Evolutionary conservation across 345 rosid species (phyloP), one percentile per base, ranked within the genome.

Genomic region (Litchi chinensis): DNA sequence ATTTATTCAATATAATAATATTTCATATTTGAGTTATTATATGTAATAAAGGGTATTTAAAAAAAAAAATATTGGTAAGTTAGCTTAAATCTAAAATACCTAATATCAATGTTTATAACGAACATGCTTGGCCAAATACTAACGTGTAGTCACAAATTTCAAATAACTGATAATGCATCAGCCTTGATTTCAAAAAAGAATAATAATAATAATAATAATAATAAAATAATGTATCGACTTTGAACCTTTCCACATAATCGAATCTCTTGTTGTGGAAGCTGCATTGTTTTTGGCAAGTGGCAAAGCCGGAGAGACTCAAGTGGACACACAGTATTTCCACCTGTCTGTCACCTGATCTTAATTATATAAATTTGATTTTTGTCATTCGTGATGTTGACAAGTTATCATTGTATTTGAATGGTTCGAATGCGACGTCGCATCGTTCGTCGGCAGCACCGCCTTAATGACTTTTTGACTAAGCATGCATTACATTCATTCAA

Each of bases 381-480:
- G 70, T 75, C 28, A 54, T 21, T 52, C 32, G 67, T 52, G 79
- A 21, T 12, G 48, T 39, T 76, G 22, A 13, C 21, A 39, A 67
- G 40, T 57, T 57, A 57, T 57, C 63, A 57, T 57, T 37, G 52
- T 54, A 60, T 52, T 66, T 76, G 65, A 52, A 40, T 5, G 21
- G 22, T 37, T 52, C 26, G 79, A 76, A 67, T 54, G 54, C 7
- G 21, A 37, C 32, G 43, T 75, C 11, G 60, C 26, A 64, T 40
- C 70, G 16, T 37, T 60, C 21, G 65, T 67, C 73, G 73, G 79
- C 28, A 21, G 54, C 39, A 50, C 73, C 39, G 37, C 73, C 79
- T 10, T 8, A 11, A 16, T 60, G 26, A 60, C 10, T 21, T 60
- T 12, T 46, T 50, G 71, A 44, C 21, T 11, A 65, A 39, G 3